Conservation (phyloP, 2,329 filamentous ascomycete species). For the Thielaviopsis populi region DNA sequence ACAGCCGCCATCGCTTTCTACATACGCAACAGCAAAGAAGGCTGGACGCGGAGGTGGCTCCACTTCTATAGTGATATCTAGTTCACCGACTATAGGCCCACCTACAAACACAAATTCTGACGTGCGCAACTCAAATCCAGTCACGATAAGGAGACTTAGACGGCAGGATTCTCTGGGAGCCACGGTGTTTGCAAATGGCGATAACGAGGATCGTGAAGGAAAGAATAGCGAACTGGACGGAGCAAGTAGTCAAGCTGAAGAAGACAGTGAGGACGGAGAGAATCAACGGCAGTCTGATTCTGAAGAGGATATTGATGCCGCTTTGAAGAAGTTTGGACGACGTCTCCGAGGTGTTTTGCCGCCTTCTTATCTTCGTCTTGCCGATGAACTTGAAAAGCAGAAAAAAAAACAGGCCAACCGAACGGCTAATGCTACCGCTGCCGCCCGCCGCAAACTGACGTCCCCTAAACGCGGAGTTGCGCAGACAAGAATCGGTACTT, state of each 20-base stretch:
- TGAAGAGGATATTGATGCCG: constrained; percentile 19
- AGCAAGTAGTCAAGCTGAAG: constrained; percentile 20
- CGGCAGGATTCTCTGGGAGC: constrained; percentile 17
- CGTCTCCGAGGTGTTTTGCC: constrained; percentile 47
- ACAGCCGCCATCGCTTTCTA: neutral
- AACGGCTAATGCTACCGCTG: neutral
- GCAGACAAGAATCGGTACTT: constrained; percentile 7
- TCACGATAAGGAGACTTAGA: neutral
- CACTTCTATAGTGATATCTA: constrained; percentile 4
- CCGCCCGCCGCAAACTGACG: neutral
- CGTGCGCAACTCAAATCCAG: neutral
- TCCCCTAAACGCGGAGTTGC: constrained; percentile 13
- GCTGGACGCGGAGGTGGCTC: neutral
- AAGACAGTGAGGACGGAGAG: constrained; percentile 26
- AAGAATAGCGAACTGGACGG: neutral
- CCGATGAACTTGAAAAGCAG: constrained; percentile 29
- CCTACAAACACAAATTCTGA: neutral
- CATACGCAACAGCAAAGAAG: neutral
- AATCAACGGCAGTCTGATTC: constrained; percentile 19
- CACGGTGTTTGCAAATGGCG: constrained; percentile 22
- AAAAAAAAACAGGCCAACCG: constrained; percentile 1
- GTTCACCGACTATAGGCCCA: neutral
- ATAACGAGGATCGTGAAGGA: neutral
- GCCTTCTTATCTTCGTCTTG: constrained; percentile 51
- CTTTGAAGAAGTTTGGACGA: constrained; percentile 22